Percentiles rank a stretch among this genome's conserved stretches.
Evolutionary conservation across 2,329 filamentous ascomycete genomes (phyloP).

Genomic region (Colletotrichum sp.): DNA sequence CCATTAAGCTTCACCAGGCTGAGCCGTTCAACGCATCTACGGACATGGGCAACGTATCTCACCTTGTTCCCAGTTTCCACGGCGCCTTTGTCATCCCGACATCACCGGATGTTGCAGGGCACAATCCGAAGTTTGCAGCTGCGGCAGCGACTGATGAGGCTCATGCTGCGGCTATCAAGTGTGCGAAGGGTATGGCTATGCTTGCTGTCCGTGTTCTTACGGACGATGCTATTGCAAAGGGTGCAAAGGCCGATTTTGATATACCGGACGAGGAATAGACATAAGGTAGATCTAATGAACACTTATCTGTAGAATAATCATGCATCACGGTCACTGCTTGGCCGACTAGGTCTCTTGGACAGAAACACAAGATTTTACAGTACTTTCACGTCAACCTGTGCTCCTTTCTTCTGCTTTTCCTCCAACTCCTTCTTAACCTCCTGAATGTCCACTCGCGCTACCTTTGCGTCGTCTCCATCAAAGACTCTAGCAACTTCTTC

Average conservation of each 20-base stretch:
- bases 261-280: background rate
- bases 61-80: slow-evolving; percentile 51
- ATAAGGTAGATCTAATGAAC: background rate
- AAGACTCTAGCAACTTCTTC: background rate
- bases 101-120: slow-evolving; percentile 36
- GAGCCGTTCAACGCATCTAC: slow-evolving; percentile 46
- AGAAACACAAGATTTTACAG: background rate
- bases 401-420: background rate
- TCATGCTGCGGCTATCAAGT: slow-evolving; percentile 44
- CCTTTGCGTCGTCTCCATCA: background rate
- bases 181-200: slow-evolving; percentile 49
- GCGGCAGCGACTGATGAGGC: slow-evolving; percentile 45
- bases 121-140: slow-evolving; percentile 46
- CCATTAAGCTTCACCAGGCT: slow-evolving; percentile 37
- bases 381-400: background rate
- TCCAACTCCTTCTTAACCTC: background rate
- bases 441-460: background rate
- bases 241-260: slow-evolving; percentile 1
- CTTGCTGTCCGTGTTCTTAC: slow-evolving; percentile 35
- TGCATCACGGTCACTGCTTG: background rate
- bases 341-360: background rate
- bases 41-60: slow-evolving; percentile 58
- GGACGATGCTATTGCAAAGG: slow-evolving; percentile 19
- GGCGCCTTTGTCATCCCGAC: slow-evolving; percentile 50
- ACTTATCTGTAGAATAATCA: background rate